Conservation (phyloP, 306 rosid species). For the Trichosanthes cucumerina region DNA sequence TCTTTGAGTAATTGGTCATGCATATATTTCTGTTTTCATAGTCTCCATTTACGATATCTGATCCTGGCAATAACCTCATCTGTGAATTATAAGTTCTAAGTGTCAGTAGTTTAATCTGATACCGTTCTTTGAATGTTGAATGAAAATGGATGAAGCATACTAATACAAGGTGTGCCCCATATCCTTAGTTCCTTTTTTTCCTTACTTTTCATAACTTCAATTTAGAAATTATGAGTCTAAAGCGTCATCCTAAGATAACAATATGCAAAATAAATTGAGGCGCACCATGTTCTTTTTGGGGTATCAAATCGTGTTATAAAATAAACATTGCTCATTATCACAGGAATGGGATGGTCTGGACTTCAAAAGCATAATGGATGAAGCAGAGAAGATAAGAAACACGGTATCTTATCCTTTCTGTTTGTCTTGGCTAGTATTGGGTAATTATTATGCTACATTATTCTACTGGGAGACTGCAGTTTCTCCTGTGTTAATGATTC, state of each 20-base stretch:
- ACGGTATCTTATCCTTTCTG: slow-evolving; percentile 38
- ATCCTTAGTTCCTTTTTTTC: background rate
- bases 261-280: background rate
- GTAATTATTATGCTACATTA: background rate
- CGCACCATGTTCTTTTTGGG: background rate
- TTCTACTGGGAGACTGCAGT: background rate
- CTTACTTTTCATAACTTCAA: background rate
- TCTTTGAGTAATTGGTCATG: background rate
- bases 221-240: background rate
- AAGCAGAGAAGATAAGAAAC: slow-evolving; percentile 73
- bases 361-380: slow-evolving; percentile 77
- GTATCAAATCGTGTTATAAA: background rate
- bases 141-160: background rate
- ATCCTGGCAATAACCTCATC: background rate
- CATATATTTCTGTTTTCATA: background rate
- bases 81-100: background rate
- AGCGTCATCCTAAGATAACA: background rate
- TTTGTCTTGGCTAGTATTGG: background rate
- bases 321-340: slow-evolving; percentile 8
- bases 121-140: background rate
- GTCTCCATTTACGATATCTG: background rate
- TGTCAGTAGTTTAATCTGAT: background rate
- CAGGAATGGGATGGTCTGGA: slow-evolving; percentile 98
- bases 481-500: background rate
- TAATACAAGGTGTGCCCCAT: background rate